Conservation (phyloP, 441 rosid species). For the Manihot esculenta region DNA sequence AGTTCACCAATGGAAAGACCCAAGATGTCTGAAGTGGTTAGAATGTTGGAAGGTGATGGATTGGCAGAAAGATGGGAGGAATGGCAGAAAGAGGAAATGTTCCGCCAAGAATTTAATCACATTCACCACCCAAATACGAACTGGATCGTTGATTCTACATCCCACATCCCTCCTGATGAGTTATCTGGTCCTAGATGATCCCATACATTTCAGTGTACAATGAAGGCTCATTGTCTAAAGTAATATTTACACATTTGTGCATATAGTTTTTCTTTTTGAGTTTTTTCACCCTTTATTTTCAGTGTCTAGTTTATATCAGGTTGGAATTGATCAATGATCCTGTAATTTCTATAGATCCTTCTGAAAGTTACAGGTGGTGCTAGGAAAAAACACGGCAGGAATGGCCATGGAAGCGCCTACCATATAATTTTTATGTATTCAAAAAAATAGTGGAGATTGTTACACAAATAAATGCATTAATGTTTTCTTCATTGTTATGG, state of each 20-base stretch:
- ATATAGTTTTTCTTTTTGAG: conserved; percentile 26
- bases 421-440: conserved; percentile 19
- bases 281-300: neutral
- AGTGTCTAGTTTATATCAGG: conserved; percentile 26
- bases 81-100: conserved; percentile 33
- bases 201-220: conserved; percentile 1
- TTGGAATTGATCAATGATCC: conserved; percentile 11
- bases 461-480: conserved; percentile 17
- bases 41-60: conserved; percentile 94
- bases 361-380: conserved; percentile 26
- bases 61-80: conserved; percentile 78
- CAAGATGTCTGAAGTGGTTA: conserved; percentile 82
- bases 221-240: conserved; percentile 25
- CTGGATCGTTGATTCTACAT: conserved; percentile 29
- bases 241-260: conserved; percentile 37
- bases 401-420: conserved; percentile 10
- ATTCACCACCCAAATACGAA: conserved; percentile 13
- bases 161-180: conserved; percentile 31
- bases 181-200: conserved; percentile 36
- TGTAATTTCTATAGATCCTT: conserved; percentile 30
- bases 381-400: conserved; percentile 15
- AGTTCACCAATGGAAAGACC: conserved; percentile 75
- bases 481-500: neutral
- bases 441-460: conserved; percentile 14
- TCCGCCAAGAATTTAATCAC: conserved; percentile 29